A percentile compares a stretch with the other conserved stretches of the same genome.
These are phyloP conservation scores for Phialophora chinensis DNA, from an alignment of 2,329 filamentous ascomycete species.

Conservation along the genomic window DNA sequence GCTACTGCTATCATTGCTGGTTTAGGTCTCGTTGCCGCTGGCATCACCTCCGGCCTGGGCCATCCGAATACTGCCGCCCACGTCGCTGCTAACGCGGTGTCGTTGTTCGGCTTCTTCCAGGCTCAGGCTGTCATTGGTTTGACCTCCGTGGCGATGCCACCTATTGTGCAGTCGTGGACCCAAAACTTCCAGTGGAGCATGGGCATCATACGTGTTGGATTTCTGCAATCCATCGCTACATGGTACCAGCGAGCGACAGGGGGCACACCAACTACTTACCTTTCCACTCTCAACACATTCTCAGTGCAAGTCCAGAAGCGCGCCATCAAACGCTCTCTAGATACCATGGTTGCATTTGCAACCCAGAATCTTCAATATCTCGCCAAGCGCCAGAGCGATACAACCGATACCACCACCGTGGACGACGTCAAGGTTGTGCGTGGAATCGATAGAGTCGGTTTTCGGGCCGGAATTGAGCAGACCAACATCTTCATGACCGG, in stretches of 20 bases:
- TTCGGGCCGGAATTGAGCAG: slow-evolving; percentile 80
- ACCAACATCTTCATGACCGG: slow-evolving; percentile 95
- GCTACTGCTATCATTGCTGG: slow-evolving; percentile 85
- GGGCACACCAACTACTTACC: slow-evolving; percentile 77
- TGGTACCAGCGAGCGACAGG: slow-evolving; percentile 97
- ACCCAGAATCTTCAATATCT: slow-evolving; percentile 44
- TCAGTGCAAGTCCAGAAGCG: slow-evolving; percentile 82
- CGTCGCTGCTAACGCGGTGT: slow-evolving; percentile 89
- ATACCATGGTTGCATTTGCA: slow-evolving; percentile 41
- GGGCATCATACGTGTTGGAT: slow-evolving; percentile 88
- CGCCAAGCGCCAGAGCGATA: slow-evolving; percentile 59
- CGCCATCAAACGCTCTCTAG: slow-evolving; percentile 53
- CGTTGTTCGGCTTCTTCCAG: slow-evolving; percentile 95
- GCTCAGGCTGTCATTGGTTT: slow-evolving; percentile 90
- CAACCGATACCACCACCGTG: slow-evolving; percentile 54
- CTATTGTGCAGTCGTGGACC: slow-evolving; percentile 89
- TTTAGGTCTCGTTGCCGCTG: slow-evolving; percentile 80
- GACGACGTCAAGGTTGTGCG: slow-evolving; percentile 64
- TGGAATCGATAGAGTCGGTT: slow-evolving; percentile 88
- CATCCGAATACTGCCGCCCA: slow-evolving; percentile 95
- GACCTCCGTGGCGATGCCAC: slow-evolving; percentile 78
- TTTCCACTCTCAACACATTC: slow-evolving; percentile 73
- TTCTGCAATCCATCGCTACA: slow-evolving; percentile 85
- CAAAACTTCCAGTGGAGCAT: slow-evolving; percentile 99
- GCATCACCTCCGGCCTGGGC: slow-evolving; percentile 85